Base-by-base conservation (phyloP, 345 rosid genomes). In the Moricandia arvensis region DNA sequence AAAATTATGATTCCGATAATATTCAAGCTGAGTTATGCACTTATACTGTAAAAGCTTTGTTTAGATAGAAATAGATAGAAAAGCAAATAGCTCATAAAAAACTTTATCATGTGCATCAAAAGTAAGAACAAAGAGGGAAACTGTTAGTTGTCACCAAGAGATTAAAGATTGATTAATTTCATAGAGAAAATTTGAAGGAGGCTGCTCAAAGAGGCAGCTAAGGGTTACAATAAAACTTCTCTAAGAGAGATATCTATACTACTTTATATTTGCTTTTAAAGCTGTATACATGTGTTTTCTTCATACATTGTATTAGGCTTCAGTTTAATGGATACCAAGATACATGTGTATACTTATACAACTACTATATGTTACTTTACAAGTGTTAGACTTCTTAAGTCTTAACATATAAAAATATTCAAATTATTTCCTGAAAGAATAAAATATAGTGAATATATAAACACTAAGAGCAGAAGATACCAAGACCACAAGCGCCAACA, bases 391-490 rank as follows among this genome's bases (percentile, higher is more conserved):
- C 41, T 73, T 65, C 66, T 31, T 59, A 2, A 29, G 31, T 2
- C 31, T 29, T 29, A n/a, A 21, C 0, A 35, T 24, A 67, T 49
- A 16, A 7, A 5, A 54, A 69, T 43, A 27, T 10, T 58, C 1
- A 71, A 71, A 47, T 77, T 55, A 77, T 71, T 77, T 77, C 41
- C 63, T 71, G 68, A 77, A 77, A 77, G 80, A 77, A 63, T 77
- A 77, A 33, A 77, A 71, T 17, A 77, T 57, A 6, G 80, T 65
- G 62, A 71, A 77, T 41, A 77, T 65, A 26, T 77, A 77, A 64
- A 77, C 68, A 58, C 63, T 34, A 3, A 77, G 76, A 65, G 80
- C 55, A 26, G 80, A 77, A 45, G 80, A 71, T 55, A 66, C 68
- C 59, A 77, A 71, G 16, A 71, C 76, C 33, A 77, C 80, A 35